Evolutionary conservation across 306 rosid genomes (phyloP).

Genomic region (Erythrophleum fordii): DNA sequence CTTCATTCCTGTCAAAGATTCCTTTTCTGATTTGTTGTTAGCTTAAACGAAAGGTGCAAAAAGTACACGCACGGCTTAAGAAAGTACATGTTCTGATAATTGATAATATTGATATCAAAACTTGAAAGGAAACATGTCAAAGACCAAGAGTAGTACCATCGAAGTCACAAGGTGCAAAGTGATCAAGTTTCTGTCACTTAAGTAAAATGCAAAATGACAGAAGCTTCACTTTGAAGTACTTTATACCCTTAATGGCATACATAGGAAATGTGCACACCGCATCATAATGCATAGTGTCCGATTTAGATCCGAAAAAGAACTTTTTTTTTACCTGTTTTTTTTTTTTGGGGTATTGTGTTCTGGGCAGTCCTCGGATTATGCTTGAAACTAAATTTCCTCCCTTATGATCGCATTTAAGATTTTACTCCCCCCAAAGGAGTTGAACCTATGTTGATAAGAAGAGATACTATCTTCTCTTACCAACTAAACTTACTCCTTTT

Average conservation of each 20-base stretch:
- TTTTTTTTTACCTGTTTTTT: background rate
- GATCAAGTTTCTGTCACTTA: slow-evolving; percentile 15
- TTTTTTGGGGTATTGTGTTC: background rate
- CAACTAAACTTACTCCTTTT: background rate
- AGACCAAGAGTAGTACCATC: background rate
- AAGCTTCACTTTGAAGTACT: background rate
- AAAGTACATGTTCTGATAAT: slow-evolving; percentile 12
- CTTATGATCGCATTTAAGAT: background rate
- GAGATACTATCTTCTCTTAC: background rate
- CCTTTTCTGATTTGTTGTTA: slow-evolving; percentile 31
- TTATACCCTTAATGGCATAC: background rate
- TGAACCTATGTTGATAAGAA: background rate
- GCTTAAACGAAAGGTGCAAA: slow-evolving; percentile 3
- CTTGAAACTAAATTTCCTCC: background rate
- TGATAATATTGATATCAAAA: background rate
- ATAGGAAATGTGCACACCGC: background rate
- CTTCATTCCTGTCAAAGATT: background rate
- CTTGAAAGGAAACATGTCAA: background rate
- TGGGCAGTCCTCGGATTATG: background rate
- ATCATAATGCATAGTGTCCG: background rate
- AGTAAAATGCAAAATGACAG: background rate
- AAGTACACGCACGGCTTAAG: background rate
- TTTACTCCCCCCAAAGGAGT: background rate
- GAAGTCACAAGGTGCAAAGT: background rate
- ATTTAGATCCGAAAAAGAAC: background rate